Conservation (phyloP, 2,329 filamentous ascomycete genomes). For the Neonectria neomacrospora region DNA sequence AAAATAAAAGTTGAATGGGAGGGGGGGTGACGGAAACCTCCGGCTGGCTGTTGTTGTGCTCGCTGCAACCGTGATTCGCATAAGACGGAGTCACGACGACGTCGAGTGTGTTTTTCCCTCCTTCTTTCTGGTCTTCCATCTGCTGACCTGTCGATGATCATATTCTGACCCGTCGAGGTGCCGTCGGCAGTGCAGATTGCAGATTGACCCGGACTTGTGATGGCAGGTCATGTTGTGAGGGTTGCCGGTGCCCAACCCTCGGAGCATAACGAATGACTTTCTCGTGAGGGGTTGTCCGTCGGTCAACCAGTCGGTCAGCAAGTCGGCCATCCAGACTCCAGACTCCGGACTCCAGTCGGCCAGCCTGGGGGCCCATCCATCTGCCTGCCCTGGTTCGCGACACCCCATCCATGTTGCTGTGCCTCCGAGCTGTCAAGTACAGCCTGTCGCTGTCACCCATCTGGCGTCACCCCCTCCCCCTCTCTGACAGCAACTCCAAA, state of each 20-base stretch:
- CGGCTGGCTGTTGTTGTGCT: conserved; percentile 4
- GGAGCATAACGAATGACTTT: conserved; percentile 2
- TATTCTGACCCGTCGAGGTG: background rate
- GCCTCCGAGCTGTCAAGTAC: conserved; percentile 1
- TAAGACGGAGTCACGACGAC: background rate
- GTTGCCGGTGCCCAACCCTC: background rate
- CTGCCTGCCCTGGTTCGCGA: conserved; percentile 4
- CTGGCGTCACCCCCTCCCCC: background rate
- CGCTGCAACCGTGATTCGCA: conserved; percentile 12
- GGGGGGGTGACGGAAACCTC: conserved; percentile 7
- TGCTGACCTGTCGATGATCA: background rate
- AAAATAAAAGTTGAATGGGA: conserved; percentile 10
- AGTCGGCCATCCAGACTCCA: background rate
- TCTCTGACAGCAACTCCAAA: conserved; percentile 15
- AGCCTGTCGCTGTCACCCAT: conserved; percentile 2
- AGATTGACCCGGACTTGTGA: conserved; percentile 5
- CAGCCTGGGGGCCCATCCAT: background rate
- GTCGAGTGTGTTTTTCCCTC: background rate
- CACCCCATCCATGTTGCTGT: background rate
- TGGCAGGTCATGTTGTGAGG: background rate
- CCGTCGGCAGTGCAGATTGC: conserved; percentile 4
- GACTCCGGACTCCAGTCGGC: background rate
- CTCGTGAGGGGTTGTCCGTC: background rate
- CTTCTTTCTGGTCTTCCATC: background rate
- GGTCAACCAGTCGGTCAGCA: background rate